A percentile compares a stretch with the other conserved stretches of the same genome.
These are phyloP conservation scores for Petasospora fabianii DNA, from an alignment of 1,139 yeast species.

Conservation along the genomic window DNA sequence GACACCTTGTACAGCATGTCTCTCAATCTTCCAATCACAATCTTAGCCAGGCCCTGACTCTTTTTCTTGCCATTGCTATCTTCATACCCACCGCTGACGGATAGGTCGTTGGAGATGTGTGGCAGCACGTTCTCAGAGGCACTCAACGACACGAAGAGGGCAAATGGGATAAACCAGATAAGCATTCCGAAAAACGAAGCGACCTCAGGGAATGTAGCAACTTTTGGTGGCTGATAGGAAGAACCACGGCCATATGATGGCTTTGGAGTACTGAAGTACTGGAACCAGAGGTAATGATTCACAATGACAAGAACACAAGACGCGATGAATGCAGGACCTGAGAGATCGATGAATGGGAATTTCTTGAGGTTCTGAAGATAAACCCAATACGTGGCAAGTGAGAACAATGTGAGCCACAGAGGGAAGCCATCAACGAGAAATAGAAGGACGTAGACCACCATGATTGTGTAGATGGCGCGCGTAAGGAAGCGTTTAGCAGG, in stretches of 20 bases:
- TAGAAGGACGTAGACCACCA: conserved; percentile 50
- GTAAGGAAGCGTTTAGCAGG: conserved; percentile 70
- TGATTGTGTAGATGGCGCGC: conserved; percentile 57
- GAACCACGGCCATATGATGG: conserved; percentile 49
- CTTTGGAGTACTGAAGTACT: conserved; percentile 64
- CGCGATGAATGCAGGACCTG: conserved; percentile 65
- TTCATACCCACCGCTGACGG: conserved; percentile 24
- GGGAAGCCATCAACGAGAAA: conserved; percentile 79
- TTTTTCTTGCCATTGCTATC: conserved; percentile 31
- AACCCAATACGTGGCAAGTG: conserved; percentile 65
- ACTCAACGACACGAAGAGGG: conserved; percentile 84
- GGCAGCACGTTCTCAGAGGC: conserved; percentile 93
- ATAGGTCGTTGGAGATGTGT: conserved; percentile 32
- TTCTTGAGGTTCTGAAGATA: conserved; percentile 72
- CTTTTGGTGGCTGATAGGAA: conserved; percentile 63
- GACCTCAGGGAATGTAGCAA: conserved; percentile 82
- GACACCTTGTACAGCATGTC: conserved; percentile 46
- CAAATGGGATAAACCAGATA: conserved; percentile 92
- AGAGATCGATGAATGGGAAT: conserved; percentile 80
- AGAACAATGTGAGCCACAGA: conserved; percentile 55
- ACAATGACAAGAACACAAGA: conserved; percentile 71
- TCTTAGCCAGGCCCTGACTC: conserved; percentile 60
- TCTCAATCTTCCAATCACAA: conserved; percentile 52
- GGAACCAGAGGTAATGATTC: conserved; percentile 90
- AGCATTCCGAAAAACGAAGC: conserved; percentile 92